phyloP scores from a whole-genome alignment of 1,139 yeast genomes.

The Kluyveromyces sp. region DNA sequence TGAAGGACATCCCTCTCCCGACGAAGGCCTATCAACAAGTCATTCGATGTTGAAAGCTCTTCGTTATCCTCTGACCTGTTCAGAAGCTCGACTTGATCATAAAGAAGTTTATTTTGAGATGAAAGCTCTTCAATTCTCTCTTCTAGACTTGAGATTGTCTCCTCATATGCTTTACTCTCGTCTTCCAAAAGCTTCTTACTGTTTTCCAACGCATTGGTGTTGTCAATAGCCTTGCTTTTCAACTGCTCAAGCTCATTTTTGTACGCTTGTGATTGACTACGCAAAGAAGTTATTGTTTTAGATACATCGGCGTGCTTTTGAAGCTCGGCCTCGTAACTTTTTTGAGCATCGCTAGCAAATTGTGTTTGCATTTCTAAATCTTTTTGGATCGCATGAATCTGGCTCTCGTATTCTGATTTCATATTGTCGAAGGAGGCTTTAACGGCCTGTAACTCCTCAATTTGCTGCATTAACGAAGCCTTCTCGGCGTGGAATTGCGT shows the following conservation, averaged over 20 bases:
- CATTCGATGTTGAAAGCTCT: conserved; percentile 40
- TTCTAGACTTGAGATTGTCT: conserved; percentile 44
- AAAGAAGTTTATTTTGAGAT: conserved; percentile 59
- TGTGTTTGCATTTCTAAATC: conserved; percentile 50
- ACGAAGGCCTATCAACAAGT: conserved; percentile 57
- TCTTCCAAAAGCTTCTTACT: conserved; percentile 41
- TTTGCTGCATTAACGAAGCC: conserved; percentile 18
- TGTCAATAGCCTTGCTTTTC: conserved; percentile 31
- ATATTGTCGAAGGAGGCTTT: conserved; percentile 28
- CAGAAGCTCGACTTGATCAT: conserved; percentile 58
- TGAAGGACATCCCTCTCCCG: conserved; percentile 73
- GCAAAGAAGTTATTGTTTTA: conserved; percentile 38
- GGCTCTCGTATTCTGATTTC: conserved; percentile 35
- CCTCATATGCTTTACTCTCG: conserved; percentile 42
- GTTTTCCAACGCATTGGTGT: conserved; percentile 30
- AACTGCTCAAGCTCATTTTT: conserved; percentile 36
- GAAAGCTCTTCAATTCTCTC: conserved; percentile 49
- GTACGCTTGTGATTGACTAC: conserved; percentile 38
- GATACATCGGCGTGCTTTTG: conserved; percentile 52
- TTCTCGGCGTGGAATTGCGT: conserved; percentile 19
- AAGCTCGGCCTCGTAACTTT: conserved; percentile 52
- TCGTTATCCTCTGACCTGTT: conserved; percentile 21
- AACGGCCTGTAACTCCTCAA: conserved; percentile 18
- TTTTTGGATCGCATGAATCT: conserved; percentile 34
- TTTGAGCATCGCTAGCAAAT: conserved; percentile 46